Evolutionary conservation across 116 monocot genomes (phyloP), one percentile per base, ranked within the genome.

Genomic region (Papilionanthe hybrid): DNA sequence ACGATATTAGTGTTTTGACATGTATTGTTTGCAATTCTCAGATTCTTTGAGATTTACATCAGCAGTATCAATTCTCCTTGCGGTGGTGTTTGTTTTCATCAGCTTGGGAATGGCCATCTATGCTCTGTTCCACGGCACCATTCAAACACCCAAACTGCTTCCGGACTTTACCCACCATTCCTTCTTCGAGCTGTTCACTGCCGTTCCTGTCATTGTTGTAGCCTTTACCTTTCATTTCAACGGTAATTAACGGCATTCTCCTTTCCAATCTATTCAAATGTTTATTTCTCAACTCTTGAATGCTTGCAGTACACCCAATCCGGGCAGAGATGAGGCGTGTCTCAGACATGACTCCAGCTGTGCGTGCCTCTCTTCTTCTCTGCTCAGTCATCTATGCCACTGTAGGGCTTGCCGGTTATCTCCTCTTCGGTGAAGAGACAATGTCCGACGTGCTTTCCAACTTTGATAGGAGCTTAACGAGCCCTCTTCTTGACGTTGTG

Each of bases 161-260:
- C 94, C 98, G 0, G 86, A 93, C 72, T 88, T 91, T 28, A 25
- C 75, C 20, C 75, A 83, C 37, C 81, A 86, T 3, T 79, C 92
- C 15, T 71, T 81, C 55, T 88, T 91, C 60, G 89, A 98, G 58
- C 87, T 98, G 69, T 92, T 98, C 89, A 98, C 94, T 48, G 93
- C 93, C 11, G 85, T 94, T 72, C 98, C 98, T 0, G 91, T 98
- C 83, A 86, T 98, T 29, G 98, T 98, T 60, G 81, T 92, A 20
- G 91, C 94, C 41, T 98, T 94, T 91, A 98, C 98, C 57, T 98
- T 98, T 88, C 98, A 94, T 79, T 96, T 96, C 89, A 96, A 96
- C 27, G 91, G 96, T 97, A 44, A 73, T 22, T 44, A 73, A 72
- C 11, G 20, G 27, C 22, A 42, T 73, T 44, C 44, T 22, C 20